phyloP scores from a whole-genome alignment of 164 flowering plant species.

The Pachysandra terminalis region DNA sequence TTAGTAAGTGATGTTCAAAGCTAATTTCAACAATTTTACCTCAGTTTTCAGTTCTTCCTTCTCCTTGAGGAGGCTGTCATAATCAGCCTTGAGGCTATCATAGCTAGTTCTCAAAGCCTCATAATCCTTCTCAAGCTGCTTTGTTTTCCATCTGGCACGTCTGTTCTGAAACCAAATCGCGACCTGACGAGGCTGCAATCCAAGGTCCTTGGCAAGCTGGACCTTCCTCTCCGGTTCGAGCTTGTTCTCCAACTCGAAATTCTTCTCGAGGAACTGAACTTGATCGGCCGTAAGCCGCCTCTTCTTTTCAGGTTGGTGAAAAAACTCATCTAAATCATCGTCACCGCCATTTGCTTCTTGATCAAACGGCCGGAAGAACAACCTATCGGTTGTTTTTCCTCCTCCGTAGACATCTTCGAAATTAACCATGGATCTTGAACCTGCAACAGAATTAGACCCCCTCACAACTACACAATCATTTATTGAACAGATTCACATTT shows the following conservation, averaged over 20 bases:
- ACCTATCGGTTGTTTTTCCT: conserved; percentile 25
- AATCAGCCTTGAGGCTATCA: conserved; percentile 53
- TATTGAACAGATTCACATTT: no score
- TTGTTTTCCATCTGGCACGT: conserved; percentile 51
- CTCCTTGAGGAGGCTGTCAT: conserved; percentile 54
- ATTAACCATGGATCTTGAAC: conserved; percentile 61
- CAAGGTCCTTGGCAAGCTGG: conserved; percentile 68
- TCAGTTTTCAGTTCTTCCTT: conserved; percentile 58
- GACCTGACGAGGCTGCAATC: conserved; percentile 76
- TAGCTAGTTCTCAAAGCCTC: conserved; percentile 33
- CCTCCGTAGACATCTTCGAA: conserved; percentile 41
- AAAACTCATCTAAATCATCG: conserved; percentile 57
- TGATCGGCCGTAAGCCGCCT: conserved; percentile 61
- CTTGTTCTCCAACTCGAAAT: conserved; percentile 72
- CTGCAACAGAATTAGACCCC: conserved; percentile 28
- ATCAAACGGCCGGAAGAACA: conserved; percentile 47
- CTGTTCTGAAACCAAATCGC: conserved; percentile 59
- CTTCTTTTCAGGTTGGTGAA: conserved; percentile 76
- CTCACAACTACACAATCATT: background rate
- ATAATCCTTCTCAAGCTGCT: conserved; percentile 49
- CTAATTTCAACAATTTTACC: conserved; percentile 30
- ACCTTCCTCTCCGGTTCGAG: conserved; percentile 79
- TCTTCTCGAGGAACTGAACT: conserved; percentile 64
- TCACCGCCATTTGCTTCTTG: conserved; percentile 52
- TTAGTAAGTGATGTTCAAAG: background rate